A percentile compares a stretch with the other conserved stretches of the same genome.
These are phyloP conservation scores for Schizophyllum amplum DNA, from an alignment of 1,284 basidiomycete genomes.

Conservation along the genomic window DNA sequence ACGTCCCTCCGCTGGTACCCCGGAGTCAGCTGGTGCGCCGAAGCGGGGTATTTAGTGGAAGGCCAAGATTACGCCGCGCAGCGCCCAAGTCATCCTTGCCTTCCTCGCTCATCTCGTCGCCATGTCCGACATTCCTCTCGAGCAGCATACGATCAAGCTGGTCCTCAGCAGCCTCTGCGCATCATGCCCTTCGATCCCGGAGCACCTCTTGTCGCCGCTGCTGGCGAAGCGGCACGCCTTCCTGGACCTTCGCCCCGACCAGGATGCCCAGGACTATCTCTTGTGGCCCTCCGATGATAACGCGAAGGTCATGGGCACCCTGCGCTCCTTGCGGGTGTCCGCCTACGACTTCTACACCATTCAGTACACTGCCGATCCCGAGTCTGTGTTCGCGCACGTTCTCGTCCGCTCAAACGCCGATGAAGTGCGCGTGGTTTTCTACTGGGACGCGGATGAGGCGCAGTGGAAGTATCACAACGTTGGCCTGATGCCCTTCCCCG, in stretches of 20 bases:
- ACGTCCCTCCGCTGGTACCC: not conserved
- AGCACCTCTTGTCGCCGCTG: conserved; percentile 49
- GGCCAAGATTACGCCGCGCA: not conserved
- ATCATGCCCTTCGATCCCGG: conserved; percentile 44
- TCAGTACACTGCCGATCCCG: conserved; percentile 51
- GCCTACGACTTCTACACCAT: conserved; percentile 28
- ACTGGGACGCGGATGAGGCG: conserved; percentile 45
- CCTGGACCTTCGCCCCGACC: conserved; percentile 41
- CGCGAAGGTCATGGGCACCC: conserved; percentile 32
- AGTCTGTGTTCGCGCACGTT: conserved; percentile 54
- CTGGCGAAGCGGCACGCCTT: conserved; percentile 62
- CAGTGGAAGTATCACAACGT: conserved; percentile 68
- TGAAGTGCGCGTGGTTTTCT: conserved; percentile 56
- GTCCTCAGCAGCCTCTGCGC: conserved; percentile 55
- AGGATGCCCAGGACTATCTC: conserved; percentile 45
- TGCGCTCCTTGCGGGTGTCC: conserved; percentile 31
- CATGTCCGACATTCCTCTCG: conserved; percentile 19
- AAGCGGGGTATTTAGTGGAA: not conserved
- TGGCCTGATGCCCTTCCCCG: conserved; percentile 65
- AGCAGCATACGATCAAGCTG: conserved; percentile 31
- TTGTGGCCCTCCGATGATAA: conserved; percentile 53
- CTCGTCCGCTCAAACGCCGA: conserved; percentile 33
- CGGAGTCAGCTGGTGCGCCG: not conserved
- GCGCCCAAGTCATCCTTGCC: not conserved
- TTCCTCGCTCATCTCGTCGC: not conserved